These are phyloP conservation scores for Vicia sativa DNA, from an alignment of 306 rosid species.

Conservation along the genomic window DNA sequence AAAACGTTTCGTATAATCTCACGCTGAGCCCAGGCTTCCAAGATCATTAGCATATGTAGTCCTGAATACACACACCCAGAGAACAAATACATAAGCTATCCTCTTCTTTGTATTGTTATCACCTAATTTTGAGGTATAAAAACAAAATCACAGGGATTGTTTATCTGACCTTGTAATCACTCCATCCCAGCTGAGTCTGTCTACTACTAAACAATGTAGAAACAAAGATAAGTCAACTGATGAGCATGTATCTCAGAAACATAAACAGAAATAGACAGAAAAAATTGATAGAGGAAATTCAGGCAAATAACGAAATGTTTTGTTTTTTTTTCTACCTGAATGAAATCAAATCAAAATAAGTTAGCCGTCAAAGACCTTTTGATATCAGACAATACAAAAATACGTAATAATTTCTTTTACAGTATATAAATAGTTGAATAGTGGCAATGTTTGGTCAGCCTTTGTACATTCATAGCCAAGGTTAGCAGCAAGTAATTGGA, in stretches of 20 bases:
- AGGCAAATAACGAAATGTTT: conserved; percentile 9
- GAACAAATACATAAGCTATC: not conserved
- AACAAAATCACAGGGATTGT: not conserved
- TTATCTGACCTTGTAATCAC: conserved; percentile 21
- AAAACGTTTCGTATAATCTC: not conserved
- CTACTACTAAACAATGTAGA: conserved; percentile 17
- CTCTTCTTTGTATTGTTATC: not conserved
- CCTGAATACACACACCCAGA: conserved; percentile 31
- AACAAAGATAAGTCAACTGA: conserved; percentile 27
- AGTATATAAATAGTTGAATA: not conserved
- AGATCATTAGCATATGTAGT: conserved; percentile 11
- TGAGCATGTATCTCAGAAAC: conserved; percentile 29
- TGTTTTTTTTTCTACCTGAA: conserved; percentile 18
- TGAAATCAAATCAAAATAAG: conserved; percentile 31
- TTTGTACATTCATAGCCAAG: conserved; percentile 12
- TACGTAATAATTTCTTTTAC: not conserved
- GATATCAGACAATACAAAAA: conserved; percentile 15
- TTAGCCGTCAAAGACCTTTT: conserved; percentile 19
- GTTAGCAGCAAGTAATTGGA: conserved; percentile 6
- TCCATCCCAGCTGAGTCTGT: conserved; percentile 14
- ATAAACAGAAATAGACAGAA: not conserved
- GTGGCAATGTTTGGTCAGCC: conserved; percentile 27
- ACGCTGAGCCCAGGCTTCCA: not conserved
- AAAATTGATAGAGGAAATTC: conserved; percentile 1
- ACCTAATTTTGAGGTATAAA: conserved; percentile 4